phyloP scores from a whole-genome alignment of 495 filamentous ascomycete species.

The Penicillium diatomitis region DNA sequence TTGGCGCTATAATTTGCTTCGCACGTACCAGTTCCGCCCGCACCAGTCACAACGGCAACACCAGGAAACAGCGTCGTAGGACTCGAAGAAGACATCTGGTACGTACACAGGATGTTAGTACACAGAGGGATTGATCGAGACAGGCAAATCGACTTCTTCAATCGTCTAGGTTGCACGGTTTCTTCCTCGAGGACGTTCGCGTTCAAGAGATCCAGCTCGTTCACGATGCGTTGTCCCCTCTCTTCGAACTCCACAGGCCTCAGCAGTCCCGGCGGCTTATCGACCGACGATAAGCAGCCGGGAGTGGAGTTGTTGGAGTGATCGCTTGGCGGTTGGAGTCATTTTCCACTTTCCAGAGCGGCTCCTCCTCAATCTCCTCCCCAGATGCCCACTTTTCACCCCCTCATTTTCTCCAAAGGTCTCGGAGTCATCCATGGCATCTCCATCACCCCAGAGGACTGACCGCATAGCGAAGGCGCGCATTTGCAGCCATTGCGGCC shows the following conservation, averaged over 20 bases:
- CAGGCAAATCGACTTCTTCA: too few species aligned
- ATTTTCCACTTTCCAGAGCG: not conserved
- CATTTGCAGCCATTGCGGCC: slow-evolving; percentile 33
- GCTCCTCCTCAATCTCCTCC: not conserved
- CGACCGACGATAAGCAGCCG: too few species aligned
- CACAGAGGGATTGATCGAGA: too few species aligned
- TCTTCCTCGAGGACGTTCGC: too few species aligned
- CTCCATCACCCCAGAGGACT: slow-evolving; percentile 22
- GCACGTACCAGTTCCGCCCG: slow-evolving; percentile 19
- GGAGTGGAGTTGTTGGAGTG: slow-evolving; percentile 11
- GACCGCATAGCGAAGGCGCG: slow-evolving; percentile 28
- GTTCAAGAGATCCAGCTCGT: too few species aligned
- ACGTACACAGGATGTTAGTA: too few species aligned
- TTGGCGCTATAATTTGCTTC: not conserved
- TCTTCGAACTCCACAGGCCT: too few species aligned
- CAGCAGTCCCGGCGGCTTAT: too few species aligned
- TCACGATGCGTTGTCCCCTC: too few species aligned
- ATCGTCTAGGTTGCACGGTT: too few species aligned
- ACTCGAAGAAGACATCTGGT: not conserved
- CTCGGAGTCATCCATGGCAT: slow-evolving; percentile 26
- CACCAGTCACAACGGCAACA: slow-evolving; percentile 24
- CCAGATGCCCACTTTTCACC: slow-evolving; percentile 1
- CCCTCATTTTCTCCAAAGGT: slow-evolving; percentile 6
- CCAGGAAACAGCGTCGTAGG: slow-evolving; percentile 16
- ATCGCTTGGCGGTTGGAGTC: slow-evolving; percentile 12